Evolutionary conservation across 768 basidiomycete genomes (phyloP), one percentile per base, ranked within the genome.

Genomic region (Pleurotus cornucopiae): DNA sequence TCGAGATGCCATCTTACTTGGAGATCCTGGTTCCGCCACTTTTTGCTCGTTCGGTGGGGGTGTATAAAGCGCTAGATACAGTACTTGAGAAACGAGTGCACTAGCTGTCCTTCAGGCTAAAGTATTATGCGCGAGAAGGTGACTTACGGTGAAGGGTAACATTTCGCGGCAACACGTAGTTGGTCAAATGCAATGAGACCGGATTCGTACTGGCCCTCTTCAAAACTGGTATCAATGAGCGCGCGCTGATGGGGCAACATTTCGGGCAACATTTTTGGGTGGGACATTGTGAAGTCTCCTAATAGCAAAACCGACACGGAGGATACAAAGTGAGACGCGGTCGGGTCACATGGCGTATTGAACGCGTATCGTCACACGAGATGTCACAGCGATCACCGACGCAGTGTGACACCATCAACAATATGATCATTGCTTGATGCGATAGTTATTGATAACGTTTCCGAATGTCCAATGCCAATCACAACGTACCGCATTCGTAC

Each of bases 131-230:
- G 43, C 41, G 21, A 14, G 25, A 49, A 53, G 54, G 20, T 25
- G 30, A 71, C 86, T 65, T 66, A 88, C 89, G 71, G 63, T 9
- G 80, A 78, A 6, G 88, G 88, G 51, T 70, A 82, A 67, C 77
- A 77, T 21, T 76, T 70, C n/a, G 41, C 38, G 1, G 20, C 14
- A 0, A 82, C 79, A 46, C 85, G 82, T 2, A 91, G 67, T 57
- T 85, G 83, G 57, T 82, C 81, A 1, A 91, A 76, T 23, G 81
- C 69, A 12, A 75, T 71, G 25, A 89, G 84, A 5, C 83, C 89
- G 4, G 81, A 75, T 61, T 88, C 84, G 60, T 87, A 89, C 57
- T 89, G 86, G 14, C 84, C 82, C 66, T 91, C 89, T 62, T 91
- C 89, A 16, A 91, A 81, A 57, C 85, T 85, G 53, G 77, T 83